Evolutionary conservation across 2,329 filamentous ascomycete genomes (phyloP), one percentile per base, ranked within the genome.

Genomic region (Aspergillus quadricinctus): DNA sequence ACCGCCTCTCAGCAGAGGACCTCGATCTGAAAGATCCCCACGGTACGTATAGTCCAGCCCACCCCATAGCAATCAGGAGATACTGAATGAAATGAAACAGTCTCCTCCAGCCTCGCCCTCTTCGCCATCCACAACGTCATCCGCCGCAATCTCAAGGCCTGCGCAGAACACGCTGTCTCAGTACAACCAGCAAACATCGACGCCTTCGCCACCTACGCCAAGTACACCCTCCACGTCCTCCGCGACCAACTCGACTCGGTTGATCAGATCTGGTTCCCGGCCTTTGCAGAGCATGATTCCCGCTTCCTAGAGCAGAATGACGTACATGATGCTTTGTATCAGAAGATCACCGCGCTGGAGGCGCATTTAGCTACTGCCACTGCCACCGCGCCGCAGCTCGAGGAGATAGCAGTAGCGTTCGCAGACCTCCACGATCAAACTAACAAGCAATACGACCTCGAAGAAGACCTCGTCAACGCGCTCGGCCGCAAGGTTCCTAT

Each of bases 121-220:
- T 57, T 50, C 51, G 40, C 48, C 48, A 54, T 54, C 35, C 55
- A 57, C 51, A 57, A 57, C 17, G 41, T 57, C 27, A 43, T 57
- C 48, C 55, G 50, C 2, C 50, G 55, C 29, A 57, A 56, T 7
- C 54, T 56, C 17, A 14, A 35, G n/a, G 46, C 50, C 46, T 53
- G 50, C 35, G 45, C 50, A 19, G 31, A 46, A 2, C 54, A 53
- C 50, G 35, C 46, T 14, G 14, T 7, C 6, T 21, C 14, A n/a
- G 37, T 48, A 2, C 21, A 50, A 25, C 40, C 23, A 6, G 21
- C 41, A 11, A 41, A 52, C 29, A 37, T 49, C 29, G 54, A 52
- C 6, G n/a, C 54, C 28, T 56, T 52, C 35, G 8, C 41, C 41
- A 17, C 28, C 27, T 56, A 56, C 41, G 31, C 49, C 17, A 51